phyloP scores from a whole-genome alignment of 176 grass and related monocot genomes.

The Eleusine indica region DNA sequence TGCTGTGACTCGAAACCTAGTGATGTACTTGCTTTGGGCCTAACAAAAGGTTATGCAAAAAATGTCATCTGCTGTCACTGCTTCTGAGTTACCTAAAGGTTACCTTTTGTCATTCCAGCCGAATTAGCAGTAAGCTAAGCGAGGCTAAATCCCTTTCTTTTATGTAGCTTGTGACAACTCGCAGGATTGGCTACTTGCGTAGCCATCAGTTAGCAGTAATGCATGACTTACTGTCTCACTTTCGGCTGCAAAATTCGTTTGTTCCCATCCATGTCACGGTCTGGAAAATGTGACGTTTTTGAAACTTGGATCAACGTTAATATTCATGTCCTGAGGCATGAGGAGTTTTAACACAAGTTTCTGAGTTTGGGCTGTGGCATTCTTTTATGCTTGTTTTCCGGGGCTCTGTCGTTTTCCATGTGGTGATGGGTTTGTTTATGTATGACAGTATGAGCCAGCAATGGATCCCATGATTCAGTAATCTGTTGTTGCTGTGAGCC shows the following conservation, averaged over 20 bases:
- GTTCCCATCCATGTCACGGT: constrained; percentile 20
- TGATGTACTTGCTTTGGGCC: neutral
- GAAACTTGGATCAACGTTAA: neutral
- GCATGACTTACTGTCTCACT: neutral
- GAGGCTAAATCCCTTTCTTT: neutral
- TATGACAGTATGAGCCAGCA: neutral
- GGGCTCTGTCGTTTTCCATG: neutral
- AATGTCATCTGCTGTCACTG: constrained; percentile 1
- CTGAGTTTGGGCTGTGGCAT: neutral
- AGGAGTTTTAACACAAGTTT: neutral
- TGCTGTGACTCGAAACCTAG: neutral
- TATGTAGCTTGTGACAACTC: neutral
- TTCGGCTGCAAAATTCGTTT: constrained; percentile 40
- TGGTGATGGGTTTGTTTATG: neutral
- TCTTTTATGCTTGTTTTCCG: too few relatives aligned
- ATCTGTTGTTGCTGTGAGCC: neutral
- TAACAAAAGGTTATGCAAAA: neutral
- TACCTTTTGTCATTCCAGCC: constrained; percentile 31
- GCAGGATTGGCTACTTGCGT: neutral
- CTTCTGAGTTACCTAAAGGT: neutral
- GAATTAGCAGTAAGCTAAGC: constrained; percentile 38
- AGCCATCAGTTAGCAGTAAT: neutral
- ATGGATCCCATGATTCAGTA: neutral
- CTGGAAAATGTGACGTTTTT: constrained; percentile 10
- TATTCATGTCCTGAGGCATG: neutral